phyloP scores from a whole-genome alignment of 768 basidiomycete genomes.

The Chalciporus piperatus region DNA sequence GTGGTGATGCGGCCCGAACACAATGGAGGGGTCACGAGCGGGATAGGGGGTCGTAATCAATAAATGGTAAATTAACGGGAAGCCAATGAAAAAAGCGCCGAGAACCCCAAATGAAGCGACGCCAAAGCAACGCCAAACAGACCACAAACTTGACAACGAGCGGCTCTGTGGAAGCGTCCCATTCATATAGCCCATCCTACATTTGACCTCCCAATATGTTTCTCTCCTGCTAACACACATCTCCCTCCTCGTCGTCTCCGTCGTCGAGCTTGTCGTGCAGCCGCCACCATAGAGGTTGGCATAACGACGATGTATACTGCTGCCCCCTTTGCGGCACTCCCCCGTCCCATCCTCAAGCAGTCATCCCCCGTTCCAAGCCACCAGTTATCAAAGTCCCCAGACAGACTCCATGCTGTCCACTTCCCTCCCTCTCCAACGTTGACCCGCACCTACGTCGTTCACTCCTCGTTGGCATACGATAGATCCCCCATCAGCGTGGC shows the following conservation, averaged over 20 bases:
- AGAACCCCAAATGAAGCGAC: neutral
- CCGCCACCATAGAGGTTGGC: neutral
- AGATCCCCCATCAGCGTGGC: constrained; percentile 74
- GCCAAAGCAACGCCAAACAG: constrained; percentile 10
- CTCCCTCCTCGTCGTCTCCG: constrained; percentile 3
- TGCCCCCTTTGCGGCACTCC: constrained; percentile 15
- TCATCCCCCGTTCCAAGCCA: constrained; percentile 19
- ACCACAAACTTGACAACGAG: constrained; percentile 18
- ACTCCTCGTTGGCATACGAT: constrained; percentile 58
- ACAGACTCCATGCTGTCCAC: constrained; percentile 45
- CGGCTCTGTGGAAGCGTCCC: neutral
- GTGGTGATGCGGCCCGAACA: neutral
- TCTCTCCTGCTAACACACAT: constrained; percentile 13
- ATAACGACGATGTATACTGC: constrained; percentile 9
- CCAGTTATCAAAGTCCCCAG: constrained; percentile 14
- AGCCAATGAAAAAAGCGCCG: neutral
- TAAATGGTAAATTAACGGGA: neutral
- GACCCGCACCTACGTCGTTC: constrained; percentile 39
- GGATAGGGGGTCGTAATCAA: neutral
- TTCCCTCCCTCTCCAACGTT: constrained; percentile 40
- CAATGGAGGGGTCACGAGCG: neutral
- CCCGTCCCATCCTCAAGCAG: constrained; percentile 58
- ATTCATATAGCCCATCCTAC: constrained; percentile 1
- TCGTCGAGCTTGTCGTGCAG: neutral
- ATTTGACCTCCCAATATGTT: neutral